Percentiles rank a stretch among this genome's conserved stretches.
These are phyloP conservation scores for Bonia amplexicaulis DNA, from an alignment of 176 grass and related monocot species.

Conservation along the genomic window DNA sequence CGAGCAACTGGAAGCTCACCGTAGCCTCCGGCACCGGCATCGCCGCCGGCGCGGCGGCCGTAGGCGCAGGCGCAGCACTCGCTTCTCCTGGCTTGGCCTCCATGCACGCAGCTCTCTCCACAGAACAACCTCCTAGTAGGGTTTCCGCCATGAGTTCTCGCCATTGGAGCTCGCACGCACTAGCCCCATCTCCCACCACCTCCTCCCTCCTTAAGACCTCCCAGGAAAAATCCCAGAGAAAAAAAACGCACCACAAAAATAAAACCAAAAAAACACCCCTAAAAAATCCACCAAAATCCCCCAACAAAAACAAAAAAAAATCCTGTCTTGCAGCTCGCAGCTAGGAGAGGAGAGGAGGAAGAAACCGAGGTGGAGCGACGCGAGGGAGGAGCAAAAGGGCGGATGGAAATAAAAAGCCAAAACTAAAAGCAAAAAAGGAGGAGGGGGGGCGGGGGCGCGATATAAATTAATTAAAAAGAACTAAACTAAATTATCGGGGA, in stretches of 20 bases:
- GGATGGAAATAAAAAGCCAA: conserved; percentile 69
- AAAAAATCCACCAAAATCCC: conserved; percentile 28
- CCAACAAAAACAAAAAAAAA: neutral
- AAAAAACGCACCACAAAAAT: neutral
- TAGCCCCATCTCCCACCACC: conserved; percentile 36
- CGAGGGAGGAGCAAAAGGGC: conserved; percentile 5
- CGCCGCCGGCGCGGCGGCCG: neutral
- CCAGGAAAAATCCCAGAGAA: neutral
- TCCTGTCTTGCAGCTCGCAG: neutral
- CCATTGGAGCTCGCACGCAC: conserved; percentile 43
- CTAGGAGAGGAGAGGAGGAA: neutral
- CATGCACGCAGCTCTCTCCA: conserved; percentile 36
- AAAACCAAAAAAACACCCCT: conserved; percentile 11
- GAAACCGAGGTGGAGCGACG: neutral
- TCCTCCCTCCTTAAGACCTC: neutral
- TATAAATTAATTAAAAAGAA: conserved; percentile 39
- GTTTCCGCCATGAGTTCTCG: conserved; percentile 39
- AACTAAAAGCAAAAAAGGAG: conserved; percentile 64
- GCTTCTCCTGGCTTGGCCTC: conserved; percentile 46
- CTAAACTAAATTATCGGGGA: conserved; percentile 37
- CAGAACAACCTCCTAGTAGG: neutral
- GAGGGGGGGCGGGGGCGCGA: conserved; percentile 26
- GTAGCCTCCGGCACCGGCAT: conserved; percentile 17
- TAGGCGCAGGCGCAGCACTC: conserved; percentile 5
- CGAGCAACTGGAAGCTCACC: conserved; percentile 18